phyloP scores from a whole-genome alignment of 106 monocot genomes.

The Acanthochlamys bracteata region DNA sequence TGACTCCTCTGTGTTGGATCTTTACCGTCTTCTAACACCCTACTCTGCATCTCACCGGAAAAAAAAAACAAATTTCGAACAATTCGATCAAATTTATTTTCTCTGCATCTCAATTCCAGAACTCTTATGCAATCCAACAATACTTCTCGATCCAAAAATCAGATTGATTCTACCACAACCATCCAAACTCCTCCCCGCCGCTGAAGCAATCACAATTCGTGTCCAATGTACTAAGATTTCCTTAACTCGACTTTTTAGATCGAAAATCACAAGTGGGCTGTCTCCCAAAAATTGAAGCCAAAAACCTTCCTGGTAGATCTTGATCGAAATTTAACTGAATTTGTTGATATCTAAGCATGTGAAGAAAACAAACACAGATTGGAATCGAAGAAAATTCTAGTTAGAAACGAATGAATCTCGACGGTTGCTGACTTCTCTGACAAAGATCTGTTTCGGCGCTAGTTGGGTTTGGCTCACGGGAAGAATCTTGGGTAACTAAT shows the following conservation, averaged over 20 bases:
- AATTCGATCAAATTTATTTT: neutral
- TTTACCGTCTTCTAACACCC: slow-evolving; percentile 26
- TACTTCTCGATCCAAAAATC: neutral
- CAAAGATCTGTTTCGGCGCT: too few relatives aligned
- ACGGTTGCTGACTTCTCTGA: too few relatives aligned
- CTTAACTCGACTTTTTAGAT: too few relatives aligned
- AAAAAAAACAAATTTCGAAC: too few relatives aligned
- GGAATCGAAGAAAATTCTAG: too few relatives aligned
- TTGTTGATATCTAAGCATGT: too few relatives aligned
- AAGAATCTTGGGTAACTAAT: neutral
- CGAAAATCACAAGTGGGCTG: too few relatives aligned
- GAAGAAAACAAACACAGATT: too few relatives aligned
- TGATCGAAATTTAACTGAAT: too few relatives aligned
- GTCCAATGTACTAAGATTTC: neutral
- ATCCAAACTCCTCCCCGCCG: neutral
- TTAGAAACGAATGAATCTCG: too few relatives aligned
- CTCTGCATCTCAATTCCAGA: neutral
- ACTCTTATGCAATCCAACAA: neutral
- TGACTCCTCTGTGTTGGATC: slow-evolving; percentile 16
- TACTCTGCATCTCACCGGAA: slow-evolving; percentile 14
- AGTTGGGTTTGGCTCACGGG: neutral
- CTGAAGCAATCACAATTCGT: neutral
- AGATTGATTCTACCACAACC: neutral
- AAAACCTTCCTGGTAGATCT: too few relatives aligned
- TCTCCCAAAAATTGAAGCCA: too few relatives aligned